phyloP scores from a whole-genome alignment of 495 filamentous ascomycete species.

The Viridothelium virens region DNA sequence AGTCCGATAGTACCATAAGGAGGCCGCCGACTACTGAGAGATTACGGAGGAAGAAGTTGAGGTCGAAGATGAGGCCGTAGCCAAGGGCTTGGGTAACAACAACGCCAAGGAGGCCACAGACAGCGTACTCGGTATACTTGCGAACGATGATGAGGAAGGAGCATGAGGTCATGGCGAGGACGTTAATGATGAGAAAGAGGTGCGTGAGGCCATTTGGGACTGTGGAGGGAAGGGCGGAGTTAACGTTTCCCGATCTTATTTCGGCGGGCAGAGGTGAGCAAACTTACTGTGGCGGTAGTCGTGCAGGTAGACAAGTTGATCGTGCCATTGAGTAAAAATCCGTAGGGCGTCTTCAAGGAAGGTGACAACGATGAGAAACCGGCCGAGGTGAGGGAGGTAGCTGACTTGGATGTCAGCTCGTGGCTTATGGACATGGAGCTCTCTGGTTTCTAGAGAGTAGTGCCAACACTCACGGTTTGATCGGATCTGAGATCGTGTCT shows the following conservation, averaged over 20 bases:
- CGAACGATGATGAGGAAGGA: slow-evolving; percentile 82
- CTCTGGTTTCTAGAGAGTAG: too few relatives aligned
- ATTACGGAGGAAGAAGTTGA: slow-evolving; percentile 99
- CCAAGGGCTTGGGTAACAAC: slow-evolving; percentile 94
- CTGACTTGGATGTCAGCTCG: slow-evolving; percentile 37
- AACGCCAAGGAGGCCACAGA: slow-evolving; percentile 78
- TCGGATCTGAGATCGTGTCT: slow-evolving; percentile 78
- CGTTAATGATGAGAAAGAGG: slow-evolving; percentile 84
- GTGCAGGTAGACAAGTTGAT: slow-evolving; percentile 87
- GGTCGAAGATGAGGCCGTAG: slow-evolving; percentile 96
- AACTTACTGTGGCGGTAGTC: slow-evolving; percentile 85
- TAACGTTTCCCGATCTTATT: slow-evolving; percentile 1
- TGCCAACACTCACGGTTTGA: slow-evolving; percentile 77
- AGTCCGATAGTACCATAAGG: slow-evolving; percentile 95
- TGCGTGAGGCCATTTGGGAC: slow-evolving; percentile 88
- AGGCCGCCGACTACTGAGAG: slow-evolving; percentile 93
- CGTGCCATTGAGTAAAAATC: slow-evolving; percentile 96
- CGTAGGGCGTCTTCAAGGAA: slow-evolving; percentile 94
- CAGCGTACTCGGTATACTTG: slow-evolving; percentile 85
- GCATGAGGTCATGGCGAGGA: slow-evolving; percentile 77
- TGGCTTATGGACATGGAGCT: background rate
- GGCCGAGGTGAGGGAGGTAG: slow-evolving; percentile 88
- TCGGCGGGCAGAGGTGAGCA: slow-evolving; percentile 18
- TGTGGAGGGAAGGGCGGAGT: slow-evolving; percentile 34
- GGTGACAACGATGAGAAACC: slow-evolving; percentile 96